Evolutionary conservation across 805 yeast genomes (phyloP).

Genomic region (Candida schatavii): DNA sequence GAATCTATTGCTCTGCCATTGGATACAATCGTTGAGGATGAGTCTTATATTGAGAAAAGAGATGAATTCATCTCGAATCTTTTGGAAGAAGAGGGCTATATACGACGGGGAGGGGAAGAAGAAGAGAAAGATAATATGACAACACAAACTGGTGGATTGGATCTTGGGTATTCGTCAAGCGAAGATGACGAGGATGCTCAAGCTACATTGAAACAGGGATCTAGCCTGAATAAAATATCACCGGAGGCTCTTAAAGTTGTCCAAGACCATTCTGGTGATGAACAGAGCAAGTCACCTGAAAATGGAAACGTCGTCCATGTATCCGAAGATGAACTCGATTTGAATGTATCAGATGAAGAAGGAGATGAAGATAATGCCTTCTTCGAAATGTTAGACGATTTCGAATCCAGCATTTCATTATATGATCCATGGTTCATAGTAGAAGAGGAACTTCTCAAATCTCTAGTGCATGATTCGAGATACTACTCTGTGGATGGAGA

Average conservation of each 20-base stretch:
- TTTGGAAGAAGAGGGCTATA: constrained; percentile 18
- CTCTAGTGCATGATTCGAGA: constrained; percentile 25
- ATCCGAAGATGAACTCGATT: not conserved
- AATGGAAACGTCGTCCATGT: not conserved
- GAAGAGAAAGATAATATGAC: constrained; percentile 2
- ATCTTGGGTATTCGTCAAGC: constrained; percentile 23
- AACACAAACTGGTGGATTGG: constrained; percentile 10
- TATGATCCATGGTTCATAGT: constrained; percentile 39
- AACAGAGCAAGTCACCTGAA: constrained; percentile 3
- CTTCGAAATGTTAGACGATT: constrained; percentile 21
- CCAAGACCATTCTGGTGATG: constrained; percentile 15
- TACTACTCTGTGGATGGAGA: constrained; percentile 22
- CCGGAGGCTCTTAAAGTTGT: constrained; percentile 10
- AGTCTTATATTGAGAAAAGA: constrained; percentile 10
- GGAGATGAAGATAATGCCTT: constrained; percentile 15
- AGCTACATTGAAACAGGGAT: constrained; percentile 5
- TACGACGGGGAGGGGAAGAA: constrained; percentile 7
- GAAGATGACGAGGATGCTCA: constrained; percentile 17
- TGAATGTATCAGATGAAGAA: constrained; percentile 3
- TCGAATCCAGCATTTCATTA: constrained; percentile 22
- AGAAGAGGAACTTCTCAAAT: constrained; percentile 32
- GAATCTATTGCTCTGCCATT: constrained; percentile 1
- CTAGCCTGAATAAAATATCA: not conserved
- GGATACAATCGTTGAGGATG: constrained; percentile 8
- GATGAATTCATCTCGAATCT: constrained; percentile 14